Conservation (phyloP, 2,329 filamentous ascomycete species). For the Ascosphaera acerosa region DNA sequence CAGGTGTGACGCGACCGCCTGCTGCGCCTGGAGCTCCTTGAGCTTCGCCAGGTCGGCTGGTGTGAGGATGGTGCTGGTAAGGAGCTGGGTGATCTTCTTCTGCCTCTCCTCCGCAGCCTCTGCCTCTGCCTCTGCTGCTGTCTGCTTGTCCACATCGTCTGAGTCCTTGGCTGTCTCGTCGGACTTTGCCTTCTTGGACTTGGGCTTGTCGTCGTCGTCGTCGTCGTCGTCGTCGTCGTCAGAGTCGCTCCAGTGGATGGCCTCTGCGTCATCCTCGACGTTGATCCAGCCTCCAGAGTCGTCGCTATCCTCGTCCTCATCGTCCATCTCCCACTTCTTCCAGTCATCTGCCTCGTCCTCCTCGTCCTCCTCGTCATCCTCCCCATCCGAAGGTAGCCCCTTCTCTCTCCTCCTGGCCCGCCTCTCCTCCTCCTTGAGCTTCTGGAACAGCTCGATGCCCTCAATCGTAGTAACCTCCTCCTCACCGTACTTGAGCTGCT, state of each 20-base stretch:
- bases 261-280: constrained; percentile 52
- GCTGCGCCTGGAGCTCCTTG: constrained; percentile 54
- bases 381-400: constrained; percentile 36
- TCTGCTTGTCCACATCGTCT: constrained; percentile 9
- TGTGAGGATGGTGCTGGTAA: constrained; percentile 83
- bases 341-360: constrained; percentile 31
- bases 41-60: constrained; percentile 92
- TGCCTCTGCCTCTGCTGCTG: constrained; percentile 21
- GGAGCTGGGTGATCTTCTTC: constrained; percentile 36
- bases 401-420: constrained; percentile 44
- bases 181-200: constrained; percentile 36
- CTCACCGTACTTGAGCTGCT: constrained; percentile 60
- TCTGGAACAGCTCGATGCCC: constrained; percentile 68
- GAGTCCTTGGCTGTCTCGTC: constrained; percentile 12
- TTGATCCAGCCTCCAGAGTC: constrained; percentile 85
- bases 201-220: constrained; percentile 11
- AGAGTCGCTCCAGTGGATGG: constrained; percentile 41
- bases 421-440: constrained; percentile 82
- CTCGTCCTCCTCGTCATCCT: constrained; percentile 33
- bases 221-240: constrained; percentile 53
- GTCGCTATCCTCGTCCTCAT: constrained; percentile 27
- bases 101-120: constrained; percentile 9
- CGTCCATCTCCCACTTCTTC: constrained; percentile 36
- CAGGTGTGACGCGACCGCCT: constrained; percentile 40
- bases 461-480: constrained; percentile 61